Conservation (phyloP, 352 stramenopile species). For the Phytophthora niederhauseri region DNA sequence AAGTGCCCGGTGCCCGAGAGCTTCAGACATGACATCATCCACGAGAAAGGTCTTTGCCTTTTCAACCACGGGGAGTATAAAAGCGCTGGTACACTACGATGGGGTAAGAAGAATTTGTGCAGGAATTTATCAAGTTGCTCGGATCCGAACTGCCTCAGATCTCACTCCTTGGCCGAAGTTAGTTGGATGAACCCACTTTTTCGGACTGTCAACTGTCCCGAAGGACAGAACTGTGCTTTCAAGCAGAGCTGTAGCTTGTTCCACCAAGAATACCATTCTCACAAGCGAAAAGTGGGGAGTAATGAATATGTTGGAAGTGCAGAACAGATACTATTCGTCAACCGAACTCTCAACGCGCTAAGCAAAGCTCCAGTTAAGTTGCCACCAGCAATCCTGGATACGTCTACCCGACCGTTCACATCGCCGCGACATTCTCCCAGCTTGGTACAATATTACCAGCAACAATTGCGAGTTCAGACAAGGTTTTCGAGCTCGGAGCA, state of each 20-base stretch:
- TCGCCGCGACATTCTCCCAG: background rate
- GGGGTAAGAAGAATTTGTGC: background rate
- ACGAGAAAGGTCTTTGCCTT: background rate
- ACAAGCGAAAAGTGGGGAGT: background rate
- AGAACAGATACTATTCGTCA: background rate
- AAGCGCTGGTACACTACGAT: background rate
- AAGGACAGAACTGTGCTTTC: background rate
- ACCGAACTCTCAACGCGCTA: background rate
- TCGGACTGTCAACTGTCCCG: too few relatives aligned
- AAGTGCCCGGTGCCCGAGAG: background rate
- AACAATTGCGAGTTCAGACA: background rate
- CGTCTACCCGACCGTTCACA: background rate
- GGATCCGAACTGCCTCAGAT: too few relatives aligned
- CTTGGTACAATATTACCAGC: background rate
- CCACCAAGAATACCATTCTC: background rate
- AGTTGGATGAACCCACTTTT: too few relatives aligned
- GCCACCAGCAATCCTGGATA: background rate
- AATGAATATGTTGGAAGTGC: background rate
- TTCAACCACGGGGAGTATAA: conserved; percentile 1
- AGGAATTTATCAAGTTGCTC: too few relatives aligned
- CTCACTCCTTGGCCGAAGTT: too few relatives aligned
- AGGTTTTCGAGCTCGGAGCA: background rate
- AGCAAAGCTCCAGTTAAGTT: background rate
- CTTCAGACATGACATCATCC: background rate
- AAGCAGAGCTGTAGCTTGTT: background rate